Evolutionary conservation across 1,284 basidiomycete species (phyloP).

Genomic region (Malassezia cuniculi): DNA sequence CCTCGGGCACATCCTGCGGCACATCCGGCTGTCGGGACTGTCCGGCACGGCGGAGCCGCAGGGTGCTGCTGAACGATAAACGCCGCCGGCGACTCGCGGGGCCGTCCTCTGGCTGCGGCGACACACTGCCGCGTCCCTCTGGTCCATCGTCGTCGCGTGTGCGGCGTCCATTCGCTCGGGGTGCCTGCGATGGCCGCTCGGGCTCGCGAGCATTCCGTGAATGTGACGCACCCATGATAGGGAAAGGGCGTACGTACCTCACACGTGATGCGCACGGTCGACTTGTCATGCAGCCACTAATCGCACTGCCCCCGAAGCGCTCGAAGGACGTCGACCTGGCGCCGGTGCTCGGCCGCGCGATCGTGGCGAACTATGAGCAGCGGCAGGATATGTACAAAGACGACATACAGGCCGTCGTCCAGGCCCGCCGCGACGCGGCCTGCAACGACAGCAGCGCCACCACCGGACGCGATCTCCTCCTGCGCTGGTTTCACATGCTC

Average conservation of each 20-base stretch:
- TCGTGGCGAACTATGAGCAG: slow-evolving; percentile 86
- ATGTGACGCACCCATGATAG: slow-evolving; percentile 11
- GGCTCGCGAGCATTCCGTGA: slow-evolving; percentile 7
- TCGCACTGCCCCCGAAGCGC: slow-evolving; percentile 51
- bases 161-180: too few relatives aligned
- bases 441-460: slow-evolving; percentile 70
- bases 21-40: too few relatives aligned
- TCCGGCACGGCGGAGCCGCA: neutral
- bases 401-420: slow-evolving; percentile 69
- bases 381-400: slow-evolving; percentile 71
- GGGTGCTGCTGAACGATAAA: neutral
- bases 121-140: neutral
- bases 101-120: too few relatives aligned
- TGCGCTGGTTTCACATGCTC: slow-evolving; percentile 98
- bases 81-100: too few relatives aligned
- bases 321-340: slow-evolving; percentile 70
- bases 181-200: neutral
- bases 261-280: neutral
- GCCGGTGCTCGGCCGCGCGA: slow-evolving; percentile 67
- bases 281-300: slow-evolving; percentile 44
- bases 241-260: too few relatives aligned
- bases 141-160: slow-evolving; percentile 1
- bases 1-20: too few relatives aligned
- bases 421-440: slow-evolving; percentile 87
- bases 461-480: slow-evolving; percentile 65